Conservation (phyloP, 257 asterid genomes). For the Scutellaria barbata region DNA sequence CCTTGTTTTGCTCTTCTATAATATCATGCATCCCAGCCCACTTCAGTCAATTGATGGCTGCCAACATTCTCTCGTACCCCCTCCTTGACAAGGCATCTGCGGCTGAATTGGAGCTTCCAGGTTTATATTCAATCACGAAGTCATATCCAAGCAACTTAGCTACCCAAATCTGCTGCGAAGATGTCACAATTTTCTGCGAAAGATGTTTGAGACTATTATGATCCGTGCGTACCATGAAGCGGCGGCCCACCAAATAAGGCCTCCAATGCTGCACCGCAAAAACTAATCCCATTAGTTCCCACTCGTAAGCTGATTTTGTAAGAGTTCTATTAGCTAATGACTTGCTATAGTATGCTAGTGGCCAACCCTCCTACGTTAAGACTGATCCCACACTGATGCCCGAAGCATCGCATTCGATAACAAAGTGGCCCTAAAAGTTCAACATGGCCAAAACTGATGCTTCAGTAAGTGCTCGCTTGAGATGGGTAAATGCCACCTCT, state of each 20-base stretch:
- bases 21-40: no score
- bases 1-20: no score
- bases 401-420: background rate
- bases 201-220: background rate
- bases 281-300: background rate
- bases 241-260: background rate
- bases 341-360: background rate
- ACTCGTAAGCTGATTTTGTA: background rate
- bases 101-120: background rate
- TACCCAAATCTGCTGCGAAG: background rate
- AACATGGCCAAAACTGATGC: background rate
- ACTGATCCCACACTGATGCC: background rate
- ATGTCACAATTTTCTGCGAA: background rate
- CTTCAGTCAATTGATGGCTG: no score
- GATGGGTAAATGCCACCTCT: background rate
- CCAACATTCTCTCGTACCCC: no score
- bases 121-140: background rate
- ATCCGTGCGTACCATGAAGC: background rate
- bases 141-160: background rate
- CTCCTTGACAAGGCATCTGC: background rate
- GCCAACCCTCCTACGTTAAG: background rate
- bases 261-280: background rate
- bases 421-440: background rate
- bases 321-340: background rate
- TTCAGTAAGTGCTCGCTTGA: background rate